These are phyloP conservation scores for Pachyrhizus erosus DNA, from an alignment of 306 rosid genomes.

Conservation along the genomic window DNA sequence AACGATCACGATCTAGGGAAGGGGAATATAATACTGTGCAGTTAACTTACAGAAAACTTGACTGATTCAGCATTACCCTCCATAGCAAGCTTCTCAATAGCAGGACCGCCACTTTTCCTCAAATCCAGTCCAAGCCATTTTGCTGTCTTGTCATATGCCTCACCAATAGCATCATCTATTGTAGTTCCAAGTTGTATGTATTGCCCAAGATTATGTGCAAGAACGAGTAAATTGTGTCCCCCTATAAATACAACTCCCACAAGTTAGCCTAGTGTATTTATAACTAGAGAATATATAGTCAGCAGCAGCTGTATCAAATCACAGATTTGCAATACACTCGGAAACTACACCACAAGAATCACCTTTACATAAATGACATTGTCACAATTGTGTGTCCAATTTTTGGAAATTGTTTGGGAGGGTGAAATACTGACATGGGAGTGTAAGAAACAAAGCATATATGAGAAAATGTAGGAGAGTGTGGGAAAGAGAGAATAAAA, in stretches of 20 bases:
- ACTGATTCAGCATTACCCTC: conserved; percentile 83
- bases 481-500: background rate
- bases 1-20: background rate
- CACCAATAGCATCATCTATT: conserved; percentile 97
- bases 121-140: conserved; percentile 98
- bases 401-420: background rate
- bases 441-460: background rate
- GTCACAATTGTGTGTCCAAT: background rate
- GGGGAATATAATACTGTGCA: conserved; percentile 11
- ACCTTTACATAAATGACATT: conserved; percentile 4
- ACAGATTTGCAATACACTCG: conserved; percentile 19
- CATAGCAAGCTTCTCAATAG: conserved; percentile 88
- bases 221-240: conserved; percentile 88
- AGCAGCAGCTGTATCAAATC: conserved; percentile 1
- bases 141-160: conserved; percentile 96
- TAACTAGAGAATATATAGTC: conserved; percentile 11
- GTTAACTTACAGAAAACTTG: conserved; percentile 73
- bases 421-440: background rate
- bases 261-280: conserved; percentile 26
- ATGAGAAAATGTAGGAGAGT: background rate
- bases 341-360: conserved; percentile 21
- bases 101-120: conserved; percentile 98
- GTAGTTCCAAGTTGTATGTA: conserved; percentile 95
- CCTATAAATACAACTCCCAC: conserved; percentile 55
- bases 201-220: conserved; percentile 89